Conservation (phyloP, 306 rosid genomes). For the Spatholobus suberectus region DNA sequence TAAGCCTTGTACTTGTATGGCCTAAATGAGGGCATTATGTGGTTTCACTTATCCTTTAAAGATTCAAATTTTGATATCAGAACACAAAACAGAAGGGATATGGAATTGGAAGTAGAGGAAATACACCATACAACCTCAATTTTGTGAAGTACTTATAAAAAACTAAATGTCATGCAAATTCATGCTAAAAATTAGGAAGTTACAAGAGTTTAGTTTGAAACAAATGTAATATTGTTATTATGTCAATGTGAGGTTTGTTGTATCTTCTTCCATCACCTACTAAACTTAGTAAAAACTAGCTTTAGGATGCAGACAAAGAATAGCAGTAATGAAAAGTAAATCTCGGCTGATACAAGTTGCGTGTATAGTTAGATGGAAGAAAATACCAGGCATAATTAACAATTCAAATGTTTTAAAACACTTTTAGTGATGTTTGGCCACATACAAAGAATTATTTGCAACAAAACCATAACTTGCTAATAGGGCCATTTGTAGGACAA, state of each 20-base stretch:
- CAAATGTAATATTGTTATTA: slow-evolving; percentile 11
- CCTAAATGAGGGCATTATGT: background rate
- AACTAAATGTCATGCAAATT: background rate
- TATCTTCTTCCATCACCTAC: background rate
- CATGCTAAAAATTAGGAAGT: slow-evolving; percentile 10
- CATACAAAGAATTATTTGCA: no score
- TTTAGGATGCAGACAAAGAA: no score
- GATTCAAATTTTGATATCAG: background rate
- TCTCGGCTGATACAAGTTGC: no score
- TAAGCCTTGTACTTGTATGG: background rate
- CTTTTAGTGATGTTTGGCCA: no score
- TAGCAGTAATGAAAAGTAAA: no score
- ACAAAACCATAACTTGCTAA: no score
- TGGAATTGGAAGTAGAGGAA: background rate
- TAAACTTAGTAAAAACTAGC: background rate
- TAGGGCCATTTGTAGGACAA: no score
- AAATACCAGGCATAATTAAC: no score
- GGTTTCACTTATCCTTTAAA: background rate
- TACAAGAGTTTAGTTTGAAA: slow-evolving; percentile 6
- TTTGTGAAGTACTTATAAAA: background rate
- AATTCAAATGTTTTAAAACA: no score
- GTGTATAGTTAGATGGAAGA: no score
- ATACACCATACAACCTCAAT: background rate
- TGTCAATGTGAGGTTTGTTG: background rate
- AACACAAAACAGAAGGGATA: background rate